Percentiles rank a stretch among this genome's conserved stretches.
phyloP scores from a whole-genome alignment of 306 rosid species.

The Vigna hirtella region DNA sequence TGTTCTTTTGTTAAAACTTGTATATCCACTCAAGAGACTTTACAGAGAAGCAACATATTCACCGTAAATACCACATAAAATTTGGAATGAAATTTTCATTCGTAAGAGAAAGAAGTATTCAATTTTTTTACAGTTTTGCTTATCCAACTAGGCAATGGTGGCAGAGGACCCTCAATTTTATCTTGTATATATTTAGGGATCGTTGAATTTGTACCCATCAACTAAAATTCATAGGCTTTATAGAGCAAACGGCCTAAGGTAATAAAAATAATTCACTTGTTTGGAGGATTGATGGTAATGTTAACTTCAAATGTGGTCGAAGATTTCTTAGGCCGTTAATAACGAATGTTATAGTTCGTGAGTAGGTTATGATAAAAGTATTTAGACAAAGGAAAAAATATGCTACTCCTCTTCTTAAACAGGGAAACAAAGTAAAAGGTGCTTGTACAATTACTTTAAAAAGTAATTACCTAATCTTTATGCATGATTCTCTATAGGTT shows the following conservation, averaged over 20 bases:
- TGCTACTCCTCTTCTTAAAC: too few relatives aligned
- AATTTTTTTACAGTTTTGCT: slow-evolving; percentile 46
- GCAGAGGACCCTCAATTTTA: slow-evolving; percentile 49
- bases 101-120: slow-evolving; percentile 47
- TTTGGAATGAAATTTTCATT: slow-evolving; percentile 50
- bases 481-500: too few relatives aligned
- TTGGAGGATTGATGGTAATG: too few relatives aligned
- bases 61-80: slow-evolving; percentile 36
- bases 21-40: slow-evolving; percentile 48
- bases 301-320: too few relatives aligned
- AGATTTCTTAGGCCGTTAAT: too few relatives aligned
- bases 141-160: slow-evolving; percentile 45
- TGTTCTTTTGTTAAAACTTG: slow-evolving; percentile 41
- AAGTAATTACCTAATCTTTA: too few relatives aligned
- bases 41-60: slow-evolving; percentile 48
- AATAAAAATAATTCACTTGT: slow-evolving; percentile 11
- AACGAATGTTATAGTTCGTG: not conserved
- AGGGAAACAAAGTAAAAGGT: too few relatives aligned
- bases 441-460: too few relatives aligned
- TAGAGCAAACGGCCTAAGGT: slow-evolving; percentile 43
- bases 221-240: slow-evolving; percentile 41
- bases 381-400: too few relatives aligned
- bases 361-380: too few relatives aligned
- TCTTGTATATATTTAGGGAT: slow-evolving; percentile 44
- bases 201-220: slow-evolving; percentile 52